phyloP scores from a whole-genome alignment of 2,329 filamentous ascomycete species.

The Hysterium pulicare region DNA sequence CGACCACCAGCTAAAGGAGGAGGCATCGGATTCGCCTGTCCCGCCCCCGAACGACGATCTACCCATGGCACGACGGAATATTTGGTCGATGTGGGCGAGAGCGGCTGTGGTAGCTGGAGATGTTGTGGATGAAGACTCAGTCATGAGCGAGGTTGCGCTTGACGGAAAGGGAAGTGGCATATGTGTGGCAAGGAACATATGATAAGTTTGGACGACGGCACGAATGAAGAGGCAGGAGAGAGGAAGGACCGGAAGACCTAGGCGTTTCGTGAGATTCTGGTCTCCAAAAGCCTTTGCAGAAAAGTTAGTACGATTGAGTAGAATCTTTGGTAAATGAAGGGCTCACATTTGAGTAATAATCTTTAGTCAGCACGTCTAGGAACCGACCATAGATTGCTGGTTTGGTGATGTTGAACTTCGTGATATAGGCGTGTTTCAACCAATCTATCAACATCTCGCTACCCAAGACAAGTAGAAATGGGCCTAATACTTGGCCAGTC shows the following conservation, averaged over 20 bases:
- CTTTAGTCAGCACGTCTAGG: slow-evolving; percentile 90
- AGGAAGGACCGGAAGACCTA: slow-evolving; percentile 88
- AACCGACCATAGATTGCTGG: slow-evolving; percentile 86
- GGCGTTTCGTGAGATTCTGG: slow-evolving; percentile 81
- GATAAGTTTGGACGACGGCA: slow-evolving; percentile 90
- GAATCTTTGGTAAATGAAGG: background rate
- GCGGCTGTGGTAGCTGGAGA: slow-evolving; percentile 75
- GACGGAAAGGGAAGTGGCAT: slow-evolving; percentile 71
- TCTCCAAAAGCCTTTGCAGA: slow-evolving; percentile 72
- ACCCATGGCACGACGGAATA: slow-evolving; percentile 74
- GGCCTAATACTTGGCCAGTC: slow-evolving; percentile 85
- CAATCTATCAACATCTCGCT: slow-evolving; percentile 97
- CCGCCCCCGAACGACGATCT: slow-evolving; percentile 63
- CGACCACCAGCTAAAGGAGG: slow-evolving; percentile 49
- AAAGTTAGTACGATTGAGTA: slow-evolving; percentile 2
- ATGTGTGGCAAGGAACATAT: slow-evolving; percentile 93
- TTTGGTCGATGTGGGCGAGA: slow-evolving; percentile 71
- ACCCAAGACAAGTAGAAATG: slow-evolving; percentile 88
- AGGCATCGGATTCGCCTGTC: slow-evolving; percentile 26
- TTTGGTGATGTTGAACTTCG: slow-evolving; percentile 97
- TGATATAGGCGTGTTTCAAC: slow-evolving; percentile 96
- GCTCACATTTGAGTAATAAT: slow-evolving; percentile 90
- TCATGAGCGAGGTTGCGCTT: slow-evolving; percentile 61
- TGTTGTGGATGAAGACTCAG: slow-evolving; percentile 48
- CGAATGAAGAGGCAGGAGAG: slow-evolving; percentile 94